These are phyloP conservation scores for Kondoa malvinella DNA, from an alignment of 768 basidiomycete species.

Conservation along the genomic window DNA sequence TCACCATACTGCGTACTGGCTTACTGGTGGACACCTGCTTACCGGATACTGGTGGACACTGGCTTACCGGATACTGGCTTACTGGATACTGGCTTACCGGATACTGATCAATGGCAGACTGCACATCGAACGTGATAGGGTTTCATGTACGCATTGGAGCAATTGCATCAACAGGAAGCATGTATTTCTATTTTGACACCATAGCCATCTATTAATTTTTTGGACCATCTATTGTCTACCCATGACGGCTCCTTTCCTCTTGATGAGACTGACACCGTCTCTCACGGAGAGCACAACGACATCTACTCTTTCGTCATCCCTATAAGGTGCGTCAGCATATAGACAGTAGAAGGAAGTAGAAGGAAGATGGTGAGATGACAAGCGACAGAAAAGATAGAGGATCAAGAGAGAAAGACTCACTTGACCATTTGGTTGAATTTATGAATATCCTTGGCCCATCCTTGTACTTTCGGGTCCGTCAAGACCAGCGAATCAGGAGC, in stretches of 20 bases:
- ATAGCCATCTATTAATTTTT: neutral
- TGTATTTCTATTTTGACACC: neutral
- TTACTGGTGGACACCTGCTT: too few species aligned
- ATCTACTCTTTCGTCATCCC: neutral
- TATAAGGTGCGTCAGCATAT: too few species aligned
- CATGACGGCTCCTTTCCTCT: neutral
- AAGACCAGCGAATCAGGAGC: constrained; percentile 5
- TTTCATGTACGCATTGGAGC: too few species aligned
- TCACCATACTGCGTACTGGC: too few species aligned
- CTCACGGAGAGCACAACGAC: neutral
- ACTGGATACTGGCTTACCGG: too few species aligned
- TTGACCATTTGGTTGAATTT: neutral
- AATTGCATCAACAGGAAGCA: too few species aligned
- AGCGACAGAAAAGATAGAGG: neutral
- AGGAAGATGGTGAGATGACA: neutral
- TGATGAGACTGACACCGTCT: neutral
- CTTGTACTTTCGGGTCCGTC: neutral
- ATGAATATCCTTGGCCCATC: neutral
- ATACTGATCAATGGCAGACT: too few species aligned
- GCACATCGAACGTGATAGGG: too few species aligned
- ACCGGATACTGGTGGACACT: too few species aligned
- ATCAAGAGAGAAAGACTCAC: too few species aligned
- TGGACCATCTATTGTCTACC: neutral
- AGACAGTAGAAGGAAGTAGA: neutral
- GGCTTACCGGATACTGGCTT: too few species aligned